A percentile compares a stretch with the other conserved stretches of the same genome.
Evolutionary conservation across 192 early-diverging fungal species (phyloP).

Genomic region (Coemansia sp.): DNA sequence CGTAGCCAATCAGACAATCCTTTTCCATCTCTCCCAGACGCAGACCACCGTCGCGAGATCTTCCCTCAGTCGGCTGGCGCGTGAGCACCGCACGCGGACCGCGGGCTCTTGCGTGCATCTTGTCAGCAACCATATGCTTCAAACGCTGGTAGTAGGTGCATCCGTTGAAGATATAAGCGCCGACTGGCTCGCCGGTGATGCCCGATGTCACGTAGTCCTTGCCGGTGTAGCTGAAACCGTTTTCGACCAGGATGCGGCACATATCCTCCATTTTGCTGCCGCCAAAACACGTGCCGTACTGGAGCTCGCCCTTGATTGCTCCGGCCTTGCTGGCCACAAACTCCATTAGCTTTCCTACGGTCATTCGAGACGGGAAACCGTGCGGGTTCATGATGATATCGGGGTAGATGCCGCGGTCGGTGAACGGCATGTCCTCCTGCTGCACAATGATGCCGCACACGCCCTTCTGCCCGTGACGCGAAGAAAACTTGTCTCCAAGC

Average conservation of each 20-base stretch:
- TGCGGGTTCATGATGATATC: slow-evolving; percentile 99
- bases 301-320: slow-evolving; percentile 83
- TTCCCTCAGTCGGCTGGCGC: slow-evolving; percentile 96
- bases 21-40: slow-evolving; percentile 98
- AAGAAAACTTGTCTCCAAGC: slow-evolving; percentile 97
- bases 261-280: slow-evolving; percentile 96
- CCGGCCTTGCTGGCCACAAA: slow-evolving; percentile 94
- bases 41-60: slow-evolving; percentile 94
- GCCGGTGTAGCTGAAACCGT: slow-evolving; percentile 95
- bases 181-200: slow-evolving; percentile 85
- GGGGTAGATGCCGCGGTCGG: slow-evolving; percentile 83
- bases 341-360: slow-evolving; percentile 99
- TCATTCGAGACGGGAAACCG: slow-evolving; percentile 98
- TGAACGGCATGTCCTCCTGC: slow-evolving; percentile 98
- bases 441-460: slow-evolving; percentile 95
- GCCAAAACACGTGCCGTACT: slow-evolving; percentile 96
- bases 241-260: slow-evolving; percentile 85
- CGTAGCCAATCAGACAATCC: slow-evolving; percentile 97
- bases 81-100: slow-evolving; percentile 91
- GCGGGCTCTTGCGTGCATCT: slow-evolving; percentile 93
- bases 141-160: slow-evolving; percentile 96
- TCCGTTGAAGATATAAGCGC: slow-evolving; percentile 96
- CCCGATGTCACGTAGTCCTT: slow-evolving; percentile 96
- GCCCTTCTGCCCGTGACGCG: slow-evolving; percentile 97
- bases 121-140: slow-evolving; percentile 99